These are phyloP conservation scores for Aspergillus wentii DNA, from an alignment of 495 filamentous ascomycete species.

Conservation along the genomic window DNA sequence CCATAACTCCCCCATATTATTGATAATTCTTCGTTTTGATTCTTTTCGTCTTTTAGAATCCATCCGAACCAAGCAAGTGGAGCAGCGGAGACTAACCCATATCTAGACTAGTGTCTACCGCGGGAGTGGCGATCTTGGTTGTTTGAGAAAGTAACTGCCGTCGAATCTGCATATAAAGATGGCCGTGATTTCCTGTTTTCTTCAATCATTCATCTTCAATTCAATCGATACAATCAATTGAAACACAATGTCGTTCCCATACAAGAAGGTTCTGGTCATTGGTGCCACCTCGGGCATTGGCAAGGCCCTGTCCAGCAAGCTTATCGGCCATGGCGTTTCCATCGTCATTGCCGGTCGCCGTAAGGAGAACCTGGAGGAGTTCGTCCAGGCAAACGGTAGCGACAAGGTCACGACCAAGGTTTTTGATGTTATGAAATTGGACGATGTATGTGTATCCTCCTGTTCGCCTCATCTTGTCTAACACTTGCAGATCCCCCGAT, in stretches of 20 bases:
- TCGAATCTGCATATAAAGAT: too few species aligned
- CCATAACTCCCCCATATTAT: too few species aligned
- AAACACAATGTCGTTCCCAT: conserved; percentile 28
- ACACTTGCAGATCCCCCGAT: conserved; percentile 18
- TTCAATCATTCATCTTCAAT: too few species aligned
- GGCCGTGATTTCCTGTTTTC: too few species aligned
- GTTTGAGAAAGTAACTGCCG: too few species aligned
- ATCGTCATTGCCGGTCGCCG: conserved; percentile 63
- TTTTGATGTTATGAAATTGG: conserved; percentile 62
- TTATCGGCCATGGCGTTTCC: conserved; percentile 55
- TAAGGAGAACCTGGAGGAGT: conserved; percentile 58
- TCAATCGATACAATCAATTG: neutral
- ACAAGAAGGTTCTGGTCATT: conserved; percentile 65
- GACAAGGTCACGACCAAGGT: conserved; percentile 46
- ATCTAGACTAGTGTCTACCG: too few species aligned
- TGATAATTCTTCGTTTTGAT: too few species aligned
- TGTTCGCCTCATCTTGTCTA: neutral
- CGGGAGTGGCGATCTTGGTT: too few species aligned
- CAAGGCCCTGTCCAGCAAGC: conserved; percentile 54
- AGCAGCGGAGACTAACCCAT: too few species aligned
- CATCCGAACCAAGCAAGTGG: too few species aligned
- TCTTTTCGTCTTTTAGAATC: too few species aligned
- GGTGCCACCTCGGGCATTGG: conserved; percentile 74
- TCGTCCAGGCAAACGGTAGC: conserved; percentile 54
- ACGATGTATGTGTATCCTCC: conserved; percentile 36